phyloP scores from a whole-genome alignment of 768 basidiomycete species.

The Pleurotus tuoliensis region DNA sequence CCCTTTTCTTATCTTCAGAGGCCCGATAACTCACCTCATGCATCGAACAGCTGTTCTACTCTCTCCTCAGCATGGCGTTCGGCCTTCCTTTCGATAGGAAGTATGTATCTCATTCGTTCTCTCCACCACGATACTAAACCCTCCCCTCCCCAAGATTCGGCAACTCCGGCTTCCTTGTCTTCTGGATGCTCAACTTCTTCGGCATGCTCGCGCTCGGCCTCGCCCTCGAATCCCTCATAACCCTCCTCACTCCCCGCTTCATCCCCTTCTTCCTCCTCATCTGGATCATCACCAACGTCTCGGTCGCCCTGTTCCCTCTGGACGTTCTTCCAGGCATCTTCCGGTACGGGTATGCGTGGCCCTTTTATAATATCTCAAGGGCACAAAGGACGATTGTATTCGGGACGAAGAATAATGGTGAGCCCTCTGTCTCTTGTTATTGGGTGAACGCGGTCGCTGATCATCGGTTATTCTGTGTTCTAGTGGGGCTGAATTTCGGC shows the following conservation, averaged over 20 bases:
- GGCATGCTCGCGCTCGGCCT: slow-evolving; percentile 59
- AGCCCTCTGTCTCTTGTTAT: slow-evolving; percentile 17
- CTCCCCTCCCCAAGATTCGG: slow-evolving; percentile 30
- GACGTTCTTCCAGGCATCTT: slow-evolving; percentile 54
- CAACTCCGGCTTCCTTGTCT: slow-evolving; percentile 51
- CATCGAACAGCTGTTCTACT: slow-evolving; percentile 44
- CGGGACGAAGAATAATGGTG: slow-evolving; percentile 56
- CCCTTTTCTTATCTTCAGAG: neutral
- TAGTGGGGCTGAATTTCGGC: slow-evolving; percentile 63
- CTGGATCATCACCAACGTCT: slow-evolving; percentile 64
- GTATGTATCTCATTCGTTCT: slow-evolving; percentile 22
- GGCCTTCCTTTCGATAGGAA: slow-evolving; percentile 48
- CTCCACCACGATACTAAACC: no score
- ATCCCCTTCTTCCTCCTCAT: slow-evolving; percentile 59
- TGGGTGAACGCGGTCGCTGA: neutral
- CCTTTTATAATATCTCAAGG: slow-evolving; percentile 68
- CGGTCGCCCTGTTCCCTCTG: slow-evolving; percentile 55
- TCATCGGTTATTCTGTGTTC: neutral
- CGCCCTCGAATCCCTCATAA: slow-evolving; percentile 56
- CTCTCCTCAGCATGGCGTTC: slow-evolving; percentile 58
- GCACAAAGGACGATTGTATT: slow-evolving; percentile 64
- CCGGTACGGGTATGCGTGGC: slow-evolving; percentile 65
- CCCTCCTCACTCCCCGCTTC: slow-evolving; percentile 47
- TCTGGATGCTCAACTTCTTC: slow-evolving; percentile 63
- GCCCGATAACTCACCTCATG: neutral